These are phyloP conservation scores for Lentinula aciculospora DNA, from an alignment of 768 basidiomycete genomes.

Conservation along the genomic window DNA sequence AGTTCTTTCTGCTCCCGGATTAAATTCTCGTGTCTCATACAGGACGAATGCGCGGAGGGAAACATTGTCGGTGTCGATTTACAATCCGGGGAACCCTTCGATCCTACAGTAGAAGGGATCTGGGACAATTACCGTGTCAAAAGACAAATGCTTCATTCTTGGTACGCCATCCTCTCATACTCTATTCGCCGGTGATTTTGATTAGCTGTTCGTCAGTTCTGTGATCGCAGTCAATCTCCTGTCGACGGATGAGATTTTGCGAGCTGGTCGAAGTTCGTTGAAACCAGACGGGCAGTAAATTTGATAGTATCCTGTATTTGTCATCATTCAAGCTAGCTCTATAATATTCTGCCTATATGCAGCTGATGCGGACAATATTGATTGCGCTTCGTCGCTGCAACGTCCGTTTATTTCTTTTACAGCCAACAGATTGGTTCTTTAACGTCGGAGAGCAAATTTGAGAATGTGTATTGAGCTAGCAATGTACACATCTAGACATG, in stretches of 20 bases:
- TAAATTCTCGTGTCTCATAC: constrained; percentile 3
- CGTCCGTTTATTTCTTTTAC: too few species aligned
- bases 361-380: too few species aligned
- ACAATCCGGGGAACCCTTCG: constrained; percentile 91
- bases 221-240: constrained; percentile 94
- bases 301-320: constrained; percentile 14
- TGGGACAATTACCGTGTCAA: constrained; percentile 99
- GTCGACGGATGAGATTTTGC: constrained; percentile 93
- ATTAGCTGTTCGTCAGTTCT: constrained; percentile 42
- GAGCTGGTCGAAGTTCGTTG: constrained; percentile 82
- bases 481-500: background rate
- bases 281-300: constrained; percentile 65
- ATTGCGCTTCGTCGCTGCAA: too few species aligned
- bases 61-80: constrained; percentile 89
- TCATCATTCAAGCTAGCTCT: too few species aligned
- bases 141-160: constrained; percentile 96
- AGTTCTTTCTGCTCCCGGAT: constrained; percentile 2
- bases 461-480: constrained; percentile 4
- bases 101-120: constrained; percentile 91
- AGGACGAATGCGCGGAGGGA: constrained; percentile 96
- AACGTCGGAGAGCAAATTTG: too few species aligned
- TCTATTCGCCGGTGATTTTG: background rate
- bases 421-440: too few species aligned
- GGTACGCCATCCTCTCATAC: constrained; percentile 45
- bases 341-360: too few species aligned